These are phyloP conservation scores for Heterobasidion occidentale DNA, from an alignment of 1,284 basidiomycete genomes.

Conservation along the genomic window DNA sequence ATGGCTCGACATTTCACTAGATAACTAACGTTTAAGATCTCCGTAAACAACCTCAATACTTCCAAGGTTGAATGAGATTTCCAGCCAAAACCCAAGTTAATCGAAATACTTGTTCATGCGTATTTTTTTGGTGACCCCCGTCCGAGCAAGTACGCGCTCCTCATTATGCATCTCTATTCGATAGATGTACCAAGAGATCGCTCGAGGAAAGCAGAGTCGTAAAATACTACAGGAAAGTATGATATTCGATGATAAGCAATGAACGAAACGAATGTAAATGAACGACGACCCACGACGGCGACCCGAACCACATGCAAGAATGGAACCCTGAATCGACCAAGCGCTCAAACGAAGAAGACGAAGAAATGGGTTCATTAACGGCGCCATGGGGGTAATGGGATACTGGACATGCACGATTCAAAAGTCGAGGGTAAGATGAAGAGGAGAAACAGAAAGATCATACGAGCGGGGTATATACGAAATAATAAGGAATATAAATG, in stretches of 20 bases:
- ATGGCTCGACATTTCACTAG: too few relatives aligned
- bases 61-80: too few relatives aligned
- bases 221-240: too few relatives aligned
- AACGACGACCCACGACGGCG: constrained; percentile 1
- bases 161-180: too few relatives aligned
- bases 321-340: neutral
- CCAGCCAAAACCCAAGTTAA: too few relatives aligned
- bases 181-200: too few relatives aligned
- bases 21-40: too few relatives aligned
- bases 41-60: too few relatives aligned
- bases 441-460: neutral
- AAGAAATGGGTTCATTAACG: neutral
- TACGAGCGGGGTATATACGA: neutral
- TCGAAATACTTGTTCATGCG: too few relatives aligned
- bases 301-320: neutral
- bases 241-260: neutral
- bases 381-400: neutral
- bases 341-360: neutral
- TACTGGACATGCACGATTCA: neutral
- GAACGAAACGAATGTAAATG: neutral
- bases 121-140: too few relatives aligned
- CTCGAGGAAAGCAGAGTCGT: too few relatives aligned
- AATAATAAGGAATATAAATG: neutral
- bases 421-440: neutral
- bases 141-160: too few relatives aligned